Conservation (phyloP, 176 grass and related monocot species). For the Cenchrus fungigraminus region DNA sequence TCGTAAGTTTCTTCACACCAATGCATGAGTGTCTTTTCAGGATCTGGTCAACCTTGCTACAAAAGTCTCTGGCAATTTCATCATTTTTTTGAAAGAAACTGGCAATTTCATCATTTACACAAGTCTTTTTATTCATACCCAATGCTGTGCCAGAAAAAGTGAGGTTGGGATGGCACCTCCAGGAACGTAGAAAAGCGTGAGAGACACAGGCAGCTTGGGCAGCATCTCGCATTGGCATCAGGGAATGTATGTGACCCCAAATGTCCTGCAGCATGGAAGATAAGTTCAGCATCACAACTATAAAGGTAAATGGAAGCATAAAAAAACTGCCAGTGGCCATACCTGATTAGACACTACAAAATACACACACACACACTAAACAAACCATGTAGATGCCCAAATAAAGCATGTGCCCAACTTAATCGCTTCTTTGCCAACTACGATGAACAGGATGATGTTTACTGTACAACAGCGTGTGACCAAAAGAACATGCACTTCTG, state of each 20-base stretch:
- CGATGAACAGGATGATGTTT: slow-evolving; percentile 3
- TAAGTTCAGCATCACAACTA: not conserved
- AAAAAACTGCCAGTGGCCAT: slow-evolving; percentile 17
- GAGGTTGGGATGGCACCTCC: too few relatives aligned
- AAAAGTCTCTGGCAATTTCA: too few relatives aligned
- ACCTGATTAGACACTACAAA: not conserved
- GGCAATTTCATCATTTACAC: too few relatives aligned
- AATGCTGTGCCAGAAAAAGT: too few relatives aligned
- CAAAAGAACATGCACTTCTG: slow-evolving; percentile 26
- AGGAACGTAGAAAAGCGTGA: too few relatives aligned
- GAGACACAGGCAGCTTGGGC: too few relatives aligned
- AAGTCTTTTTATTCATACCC: too few relatives aligned
- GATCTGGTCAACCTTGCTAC: too few relatives aligned
- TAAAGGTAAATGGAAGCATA: not conserved
- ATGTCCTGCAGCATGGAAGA: slow-evolving; percentile 1
- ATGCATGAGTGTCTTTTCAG: too few relatives aligned
- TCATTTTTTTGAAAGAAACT: too few relatives aligned
- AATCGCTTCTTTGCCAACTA: slow-evolving; percentile 6
- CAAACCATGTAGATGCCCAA: not conserved
- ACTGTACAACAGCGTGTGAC: not conserved
- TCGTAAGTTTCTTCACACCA: too few relatives aligned
- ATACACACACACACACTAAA: not conserved
- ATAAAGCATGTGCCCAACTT: slow-evolving; percentile 18
- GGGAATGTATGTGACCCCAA: not conserved
- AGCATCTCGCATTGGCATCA: too few relatives aligned